Evolutionary conservation across 371 early-diverging fungal genomes (phyloP).

Genomic region (Rhizopus stolonifer): DNA sequence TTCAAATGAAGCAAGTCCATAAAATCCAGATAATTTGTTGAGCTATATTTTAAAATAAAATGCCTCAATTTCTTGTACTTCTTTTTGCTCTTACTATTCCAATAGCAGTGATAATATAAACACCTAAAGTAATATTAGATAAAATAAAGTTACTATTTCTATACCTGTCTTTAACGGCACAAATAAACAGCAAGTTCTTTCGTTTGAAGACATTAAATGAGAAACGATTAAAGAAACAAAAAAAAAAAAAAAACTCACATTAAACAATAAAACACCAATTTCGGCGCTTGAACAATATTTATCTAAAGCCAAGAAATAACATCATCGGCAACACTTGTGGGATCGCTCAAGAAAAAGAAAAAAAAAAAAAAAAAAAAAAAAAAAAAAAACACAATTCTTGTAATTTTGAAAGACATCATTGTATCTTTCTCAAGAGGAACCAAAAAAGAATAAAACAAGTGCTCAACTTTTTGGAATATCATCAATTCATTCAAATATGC

Average conservation of each 20-base stretch:
- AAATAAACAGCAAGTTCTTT: constrained; percentile 32
- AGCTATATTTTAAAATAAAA: constrained; percentile 21
- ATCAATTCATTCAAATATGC: too few species aligned
- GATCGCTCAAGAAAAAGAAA: too few species aligned
- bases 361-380: too few species aligned
- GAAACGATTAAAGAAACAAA: background rate
- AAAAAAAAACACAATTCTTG: too few species aligned
- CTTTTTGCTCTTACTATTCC: constrained; percentile 37
- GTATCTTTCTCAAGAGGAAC: too few species aligned
- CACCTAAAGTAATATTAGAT: constrained; percentile 23
- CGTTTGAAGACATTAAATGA: constrained; percentile 21
- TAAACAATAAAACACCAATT: background rate
- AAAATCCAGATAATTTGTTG: constrained; percentile 47
- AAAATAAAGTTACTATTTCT: background rate
- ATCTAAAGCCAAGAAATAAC: too few species aligned
- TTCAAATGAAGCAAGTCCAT: constrained; percentile 41
- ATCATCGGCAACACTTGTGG: too few species aligned
- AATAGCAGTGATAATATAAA: constrained; percentile 39
- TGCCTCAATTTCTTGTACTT: background rate
- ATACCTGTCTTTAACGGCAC: constrained; percentile 42
- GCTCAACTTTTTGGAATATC: too few species aligned
- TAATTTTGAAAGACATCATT: too few species aligned
- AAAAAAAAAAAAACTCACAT: background rate
- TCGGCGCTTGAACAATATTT: too few species aligned
- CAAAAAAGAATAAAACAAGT: too few species aligned